Base-by-base conservation (phyloP, 2,329 filamentous ascomycete genomes). In the Talaromyces piceae region DNA sequence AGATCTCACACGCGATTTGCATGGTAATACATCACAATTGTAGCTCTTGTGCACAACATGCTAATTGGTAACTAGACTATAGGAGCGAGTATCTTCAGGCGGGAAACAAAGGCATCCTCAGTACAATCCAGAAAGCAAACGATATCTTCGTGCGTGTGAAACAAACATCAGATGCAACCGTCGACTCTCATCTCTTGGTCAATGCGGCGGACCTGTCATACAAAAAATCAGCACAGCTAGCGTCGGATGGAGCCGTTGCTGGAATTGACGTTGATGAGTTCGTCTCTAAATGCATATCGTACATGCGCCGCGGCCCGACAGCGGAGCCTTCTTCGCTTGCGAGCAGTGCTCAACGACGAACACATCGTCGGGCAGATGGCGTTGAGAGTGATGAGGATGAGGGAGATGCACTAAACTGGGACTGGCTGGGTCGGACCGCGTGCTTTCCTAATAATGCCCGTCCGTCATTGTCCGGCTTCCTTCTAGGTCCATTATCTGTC, bases 201-300 rank as follows among this genome's bases (percentile, higher is more conserved):
- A 83, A 80, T 56, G 83, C 88, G 1, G 87, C 88, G 4, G 90
- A 96, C 57, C 70, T 94, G 4, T 85, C 87, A 0, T 84, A 86
- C 60, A 88, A 87, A 59, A 90, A 89, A 64, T 85, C 88, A 0
- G 76, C 85, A 41, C 82, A 84, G 47, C 77, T 94, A 23, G 82
- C 86, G 1, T 76, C 88, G 26, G 90, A 90, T 5, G 85, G 86
- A 59, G 73, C 79, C 2, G 81, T 82, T 2, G 82, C 86, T 47
- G 88, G 90, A 6, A 73, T 98, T 20, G 91, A 97, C 62, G 77
- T 94, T 0, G 91, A 97, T 55, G 88, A 95, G 60, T 94, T 97
- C 62, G 82, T 97, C 12, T 87, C 87, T 0, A 95, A 94, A 68
- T 91, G 87, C 66, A 89, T 94, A 54, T 81, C 80, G 3, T 97